These are phyloP conservation scores for Dacryopinax spathularia DNA, from an alignment of 768 basidiomycete genomes.

Conservation along the genomic window DNA sequence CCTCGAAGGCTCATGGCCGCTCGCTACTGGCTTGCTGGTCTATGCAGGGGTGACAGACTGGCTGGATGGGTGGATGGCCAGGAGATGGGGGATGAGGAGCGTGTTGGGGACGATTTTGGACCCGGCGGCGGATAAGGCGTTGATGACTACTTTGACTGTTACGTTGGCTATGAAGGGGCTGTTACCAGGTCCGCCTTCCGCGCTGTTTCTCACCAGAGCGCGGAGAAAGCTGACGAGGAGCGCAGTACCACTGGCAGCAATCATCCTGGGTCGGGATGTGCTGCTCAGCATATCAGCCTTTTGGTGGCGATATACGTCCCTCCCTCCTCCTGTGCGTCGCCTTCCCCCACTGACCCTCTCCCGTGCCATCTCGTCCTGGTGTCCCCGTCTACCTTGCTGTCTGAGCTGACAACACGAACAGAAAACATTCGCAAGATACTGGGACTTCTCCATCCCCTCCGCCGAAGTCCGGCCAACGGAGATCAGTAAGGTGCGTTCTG, in stretches of 20 bases:
- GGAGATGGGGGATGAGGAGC: constrained; percentile 70
- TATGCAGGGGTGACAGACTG: constrained; percentile 88
- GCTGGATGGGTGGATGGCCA: constrained; percentile 87
- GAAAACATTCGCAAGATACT: constrained; percentile 88
- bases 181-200: constrained; percentile 51
- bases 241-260: constrained; percentile 65
- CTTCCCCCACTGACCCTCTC: no score
- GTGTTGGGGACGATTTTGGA: constrained; percentile 94
- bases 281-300: constrained; percentile 78
- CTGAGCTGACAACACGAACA: constrained; percentile 21
- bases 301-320: constrained; percentile 79
- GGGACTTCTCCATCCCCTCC: constrained; percentile 90
- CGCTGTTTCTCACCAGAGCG: neutral
- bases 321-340: constrained; percentile 65
- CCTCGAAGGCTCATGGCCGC: constrained; percentile 58
- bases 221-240: neutral
- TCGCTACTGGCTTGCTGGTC: constrained; percentile 70
- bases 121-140: constrained; percentile 88
- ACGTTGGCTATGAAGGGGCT: constrained; percentile 72
- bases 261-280: constrained; percentile 83
- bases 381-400: neutral
- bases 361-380: no score
- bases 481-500: constrained; percentile 67
- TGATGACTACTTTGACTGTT: constrained; percentile 87
- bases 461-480: constrained; percentile 84